Conservation (phyloP, 1,284 basidiomycete genomes). For the Rhodotorula sp. region DNA sequence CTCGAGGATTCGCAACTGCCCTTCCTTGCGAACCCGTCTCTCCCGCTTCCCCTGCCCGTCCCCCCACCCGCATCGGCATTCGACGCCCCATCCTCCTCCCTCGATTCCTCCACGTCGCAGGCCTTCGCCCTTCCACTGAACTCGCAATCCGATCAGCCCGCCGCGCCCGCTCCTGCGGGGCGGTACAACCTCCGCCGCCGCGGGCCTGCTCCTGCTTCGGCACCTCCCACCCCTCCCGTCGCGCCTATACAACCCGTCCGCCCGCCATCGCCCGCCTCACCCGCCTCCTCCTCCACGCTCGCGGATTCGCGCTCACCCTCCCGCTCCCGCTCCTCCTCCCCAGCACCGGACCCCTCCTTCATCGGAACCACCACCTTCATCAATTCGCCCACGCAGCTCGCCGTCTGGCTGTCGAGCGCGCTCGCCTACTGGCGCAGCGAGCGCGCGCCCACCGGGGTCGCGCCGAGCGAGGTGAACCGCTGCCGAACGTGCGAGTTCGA, state of each 20-base stretch:
- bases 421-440: constrained; percentile 39
- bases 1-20: constrained; percentile 15
- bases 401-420: constrained; percentile 17
- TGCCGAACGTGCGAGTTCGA: constrained; percentile 44
- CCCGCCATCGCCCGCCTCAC: neutral
- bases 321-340: neutral
- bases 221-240: neutral
- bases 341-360: constrained; percentile 19
- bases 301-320: neutral
- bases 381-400: constrained; percentile 21
- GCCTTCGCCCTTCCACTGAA: constrained; percentile 5
- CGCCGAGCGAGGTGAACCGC: constrained; percentile 6
- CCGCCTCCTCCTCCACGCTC: too few relatives aligned
- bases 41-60: neutral
- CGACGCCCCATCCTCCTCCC: neutral
- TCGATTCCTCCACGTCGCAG: neutral
- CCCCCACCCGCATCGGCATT: neutral
- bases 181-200: constrained; percentile 21
- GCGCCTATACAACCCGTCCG: neutral
- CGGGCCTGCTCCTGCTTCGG: neutral
- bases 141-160: constrained; percentile 1
- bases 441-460: constrained; percentile 17
- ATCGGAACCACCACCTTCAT: constrained; percentile 40
- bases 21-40: constrained; percentile 21
- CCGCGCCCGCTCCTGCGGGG: neutral